These are phyloP conservation scores for Keqinozyma sinolaborantium DNA, from an alignment of 1,139 yeast species.

Conservation along the genomic window DNA sequence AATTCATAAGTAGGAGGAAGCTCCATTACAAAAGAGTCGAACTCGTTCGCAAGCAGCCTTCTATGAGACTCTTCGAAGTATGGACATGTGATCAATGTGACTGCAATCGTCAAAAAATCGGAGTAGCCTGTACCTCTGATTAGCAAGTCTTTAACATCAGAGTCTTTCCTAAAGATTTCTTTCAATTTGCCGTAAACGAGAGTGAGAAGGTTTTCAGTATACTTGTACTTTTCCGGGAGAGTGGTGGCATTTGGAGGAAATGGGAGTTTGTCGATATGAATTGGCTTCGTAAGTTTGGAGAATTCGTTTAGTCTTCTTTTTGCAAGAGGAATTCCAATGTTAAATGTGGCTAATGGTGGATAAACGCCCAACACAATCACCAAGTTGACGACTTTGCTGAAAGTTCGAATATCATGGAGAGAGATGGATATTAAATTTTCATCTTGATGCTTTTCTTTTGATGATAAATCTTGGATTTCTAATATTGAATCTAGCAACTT, in stretches of 20 bases:
- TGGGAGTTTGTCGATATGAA: constrained; percentile 17
- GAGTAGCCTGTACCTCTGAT: constrained; percentile 70
- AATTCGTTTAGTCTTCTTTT: constrained; percentile 54
- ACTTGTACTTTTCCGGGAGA: constrained; percentile 9
- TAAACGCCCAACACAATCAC: constrained; percentile 71
- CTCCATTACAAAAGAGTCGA: constrained; percentile 11
- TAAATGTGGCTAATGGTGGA: constrained; percentile 51
- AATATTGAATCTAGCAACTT: constrained; percentile 27
- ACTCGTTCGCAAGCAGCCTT: constrained; percentile 9
- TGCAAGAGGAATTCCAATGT: constrained; percentile 64
- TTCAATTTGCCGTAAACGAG: constrained; percentile 32
- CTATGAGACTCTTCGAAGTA: constrained; percentile 13
- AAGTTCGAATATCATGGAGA: constrained; percentile 74
- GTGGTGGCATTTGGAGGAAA: constrained; percentile 7
- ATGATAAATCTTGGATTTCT: constrained; percentile 34
- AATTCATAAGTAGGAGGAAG: constrained; percentile 61
- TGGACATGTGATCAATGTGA: constrained; percentile 50
- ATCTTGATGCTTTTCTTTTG: constrained; percentile 16
- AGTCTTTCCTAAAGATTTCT: constrained; percentile 30
- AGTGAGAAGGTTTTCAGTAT: constrained; percentile 24
- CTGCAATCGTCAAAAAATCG: constrained; percentile 57
- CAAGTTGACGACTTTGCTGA: constrained; percentile 60
- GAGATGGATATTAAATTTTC: constrained; percentile 64
- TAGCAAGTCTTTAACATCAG: constrained; percentile 56
- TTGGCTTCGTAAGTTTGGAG: constrained; percentile 18